phyloP scores from a whole-genome alignment of 2,329 filamentous ascomycete genomes.

The Stagonosporopsis chrysanthemi region DNA sequence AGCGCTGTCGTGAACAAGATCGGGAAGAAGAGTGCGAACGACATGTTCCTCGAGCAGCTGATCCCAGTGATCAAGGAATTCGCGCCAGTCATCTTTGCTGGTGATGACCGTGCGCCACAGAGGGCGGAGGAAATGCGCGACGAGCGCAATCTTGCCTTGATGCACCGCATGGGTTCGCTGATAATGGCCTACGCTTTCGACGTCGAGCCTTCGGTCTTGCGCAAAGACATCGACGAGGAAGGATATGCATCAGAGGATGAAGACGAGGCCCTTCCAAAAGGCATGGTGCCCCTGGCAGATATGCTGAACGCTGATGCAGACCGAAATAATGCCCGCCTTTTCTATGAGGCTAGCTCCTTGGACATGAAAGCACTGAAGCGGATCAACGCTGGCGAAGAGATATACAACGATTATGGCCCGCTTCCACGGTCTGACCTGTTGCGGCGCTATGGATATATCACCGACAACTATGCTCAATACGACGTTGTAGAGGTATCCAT shows the following conservation, averaged over 20 bases:
- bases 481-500: conserved; percentile 83
- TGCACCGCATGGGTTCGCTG: conserved; percentile 83
- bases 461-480: conserved; percentile 75
- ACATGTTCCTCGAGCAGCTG: conserved; percentile 68
- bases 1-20: conserved; percentile 80
- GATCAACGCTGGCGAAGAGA: conserved; percentile 75
- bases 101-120: conserved; percentile 44
- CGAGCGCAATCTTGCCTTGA: conserved; percentile 61
- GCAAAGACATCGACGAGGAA: conserved; percentile 65
- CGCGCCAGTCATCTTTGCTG: conserved; percentile 49
- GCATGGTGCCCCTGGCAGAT: conserved; percentile 91
- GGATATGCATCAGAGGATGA: conserved; percentile 57
- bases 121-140: conserved; percentile 52
- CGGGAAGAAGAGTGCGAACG: conserved; percentile 74
- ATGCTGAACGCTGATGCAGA: conserved; percentile 88
- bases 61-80: conserved; percentile 60
- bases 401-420: conserved; percentile 89
- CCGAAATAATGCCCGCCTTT: conserved; percentile 74
- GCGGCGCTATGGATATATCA: conserved; percentile 87
- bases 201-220: conserved; percentile 60
- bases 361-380: conserved; percentile 75
- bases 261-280: conserved; percentile 66
- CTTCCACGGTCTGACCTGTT: conserved; percentile 83
- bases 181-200: conserved; percentile 97
- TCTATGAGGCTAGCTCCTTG: conserved; percentile 66